A percentile compares a stretch with the other conserved stretches of the same genome.
phyloP scores from a whole-genome alignment of 192 early-diverging fungal genomes.

The Lunasporangiospora selenospora region DNA sequence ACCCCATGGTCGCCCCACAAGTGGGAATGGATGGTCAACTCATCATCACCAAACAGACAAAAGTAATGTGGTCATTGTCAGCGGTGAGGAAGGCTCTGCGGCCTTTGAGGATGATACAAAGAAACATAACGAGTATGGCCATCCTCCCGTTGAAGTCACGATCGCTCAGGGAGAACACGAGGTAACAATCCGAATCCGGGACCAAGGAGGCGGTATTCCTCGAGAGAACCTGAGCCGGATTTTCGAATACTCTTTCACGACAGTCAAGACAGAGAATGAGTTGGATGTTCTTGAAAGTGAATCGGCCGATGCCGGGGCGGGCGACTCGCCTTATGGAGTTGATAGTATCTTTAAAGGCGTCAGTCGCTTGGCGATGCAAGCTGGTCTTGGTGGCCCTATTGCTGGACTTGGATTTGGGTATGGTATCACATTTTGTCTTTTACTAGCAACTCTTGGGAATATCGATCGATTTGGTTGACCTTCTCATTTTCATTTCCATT shows the following conservation, averaged over 20 bases:
- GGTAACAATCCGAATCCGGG: constrained; percentile 85
- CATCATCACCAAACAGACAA: neutral
- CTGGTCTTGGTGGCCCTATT: constrained; percentile 92
- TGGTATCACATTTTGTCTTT: neutral
- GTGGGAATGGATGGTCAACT: too few relatives aligned
- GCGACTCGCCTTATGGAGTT: constrained; percentile 23
- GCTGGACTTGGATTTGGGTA: constrained; percentile 69
- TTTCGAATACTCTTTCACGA: constrained; percentile 96
- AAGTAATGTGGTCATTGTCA: constrained; percentile 18
- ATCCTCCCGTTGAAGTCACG: constrained; percentile 87
- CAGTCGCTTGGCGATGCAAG: constrained; percentile 80
- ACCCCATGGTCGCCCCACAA: too few relatives aligned
- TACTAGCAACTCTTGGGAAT: neutral
- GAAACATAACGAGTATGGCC: constrained; percentile 49
- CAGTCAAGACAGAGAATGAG: constrained; percentile 74
- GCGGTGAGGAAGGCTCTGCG: constrained; percentile 12
- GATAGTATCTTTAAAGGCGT: constrained; percentile 77
- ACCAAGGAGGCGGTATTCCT: constrained; percentile 92
- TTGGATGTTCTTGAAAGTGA: too few relatives aligned
- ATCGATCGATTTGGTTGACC: neutral
- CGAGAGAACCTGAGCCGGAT: constrained; percentile 74
- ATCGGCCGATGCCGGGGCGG: constrained; percentile 14
- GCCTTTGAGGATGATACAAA: constrained; percentile 22
- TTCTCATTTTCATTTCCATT: neutral
- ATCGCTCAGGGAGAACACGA: constrained; percentile 79